These are phyloP conservation scores for Phaseolus coccineus DNA, from an alignment of 331 rosid species.

Conservation along the genomic window DNA sequence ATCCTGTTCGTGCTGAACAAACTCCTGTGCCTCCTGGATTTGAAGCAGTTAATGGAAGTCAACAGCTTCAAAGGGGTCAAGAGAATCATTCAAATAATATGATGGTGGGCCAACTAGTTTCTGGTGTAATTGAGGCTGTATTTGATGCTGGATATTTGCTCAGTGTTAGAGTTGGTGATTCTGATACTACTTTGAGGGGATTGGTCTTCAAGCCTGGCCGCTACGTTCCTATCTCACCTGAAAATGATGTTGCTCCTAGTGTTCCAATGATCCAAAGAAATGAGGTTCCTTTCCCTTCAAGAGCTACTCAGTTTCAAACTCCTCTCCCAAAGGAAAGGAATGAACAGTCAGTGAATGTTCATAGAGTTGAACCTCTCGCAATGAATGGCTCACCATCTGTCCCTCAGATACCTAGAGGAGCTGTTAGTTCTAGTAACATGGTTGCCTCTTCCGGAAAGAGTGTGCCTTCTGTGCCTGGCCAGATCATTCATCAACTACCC, in stretches of 20 bases:
- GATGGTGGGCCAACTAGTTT: conserved; percentile 76
- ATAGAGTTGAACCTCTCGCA: conserved; percentile 43
- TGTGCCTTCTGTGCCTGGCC: conserved; percentile 43
- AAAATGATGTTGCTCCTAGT: conserved; percentile 88
- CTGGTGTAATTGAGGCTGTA: conserved; percentile 88
- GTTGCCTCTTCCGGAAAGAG: conserved; percentile 46
- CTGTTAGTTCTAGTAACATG: conserved; percentile 50
- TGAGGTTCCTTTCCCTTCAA: conserved; percentile 62
- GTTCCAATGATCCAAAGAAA: conserved; percentile 80
- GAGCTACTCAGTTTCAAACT: conserved; percentile 51
- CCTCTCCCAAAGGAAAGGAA: conserved; percentile 62
- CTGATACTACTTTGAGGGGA: conserved; percentile 79
- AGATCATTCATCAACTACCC: conserved; percentile 47
- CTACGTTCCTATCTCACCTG: conserved; percentile 71
- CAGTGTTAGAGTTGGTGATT: conserved; percentile 76
- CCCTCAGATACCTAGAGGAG: conserved; percentile 49
- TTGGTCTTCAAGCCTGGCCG: conserved; percentile 87
- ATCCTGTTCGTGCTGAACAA: conserved; percentile 50
- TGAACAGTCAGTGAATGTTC: conserved; percentile 47
- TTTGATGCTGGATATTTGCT: conserved; percentile 96
- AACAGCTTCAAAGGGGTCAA: conserved; percentile 58
- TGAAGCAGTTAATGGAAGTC: conserved; percentile 59
- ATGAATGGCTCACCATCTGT: conserved; percentile 50
- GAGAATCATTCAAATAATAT: conserved; percentile 50
- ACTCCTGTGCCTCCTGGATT: conserved; percentile 62